Evolutionary conservation across 73 alveolate species (phyloP).

Genomic region (Symbiodinium natans): DNA sequence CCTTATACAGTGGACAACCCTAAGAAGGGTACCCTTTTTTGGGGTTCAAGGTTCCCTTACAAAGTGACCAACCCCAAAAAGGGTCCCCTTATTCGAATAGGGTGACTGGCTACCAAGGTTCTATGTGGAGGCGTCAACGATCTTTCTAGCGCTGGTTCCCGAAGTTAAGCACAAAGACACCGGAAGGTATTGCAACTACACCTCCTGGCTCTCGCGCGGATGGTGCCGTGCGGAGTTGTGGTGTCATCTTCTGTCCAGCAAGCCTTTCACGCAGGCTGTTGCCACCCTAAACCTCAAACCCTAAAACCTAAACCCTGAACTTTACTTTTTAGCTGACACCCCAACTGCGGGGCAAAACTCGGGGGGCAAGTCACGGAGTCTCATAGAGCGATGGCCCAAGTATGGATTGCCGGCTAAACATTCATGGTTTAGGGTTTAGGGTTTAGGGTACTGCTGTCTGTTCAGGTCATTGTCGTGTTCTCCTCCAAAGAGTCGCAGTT

Average conservation of each 20-base stretch:
- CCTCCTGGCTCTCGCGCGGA: slow-evolving; percentile 45
- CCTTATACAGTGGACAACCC: too few species aligned
- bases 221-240: slow-evolving; percentile 65
- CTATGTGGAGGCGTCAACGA: background rate
- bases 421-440: background rate
- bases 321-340: background rate
- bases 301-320: too few species aligned
- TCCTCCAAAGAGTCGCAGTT: slow-evolving; percentile 61
- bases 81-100: background rate
- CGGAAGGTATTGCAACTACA: slow-evolving; percentile 29
- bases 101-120: too few species aligned
- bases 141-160: slow-evolving; percentile 37
- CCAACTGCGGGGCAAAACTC: too few species aligned
- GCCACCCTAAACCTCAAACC: too few species aligned
- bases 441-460: background rate
- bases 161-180: slow-evolving; percentile 35
- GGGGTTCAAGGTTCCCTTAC: too few species aligned
- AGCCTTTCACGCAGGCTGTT: slow-evolving; percentile 33
- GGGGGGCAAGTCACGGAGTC: too few species aligned
- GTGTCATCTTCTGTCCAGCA: slow-evolving; percentile 58
- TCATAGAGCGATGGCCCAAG: too few species aligned
- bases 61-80: too few species aligned
- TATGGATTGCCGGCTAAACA: background rate
- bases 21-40: too few species aligned
- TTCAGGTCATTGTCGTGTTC: slow-evolving; percentile 45